Conservation (phyloP, 2,329 filamentous ascomycete species). For the Harringtonia lauricola region DNA sequence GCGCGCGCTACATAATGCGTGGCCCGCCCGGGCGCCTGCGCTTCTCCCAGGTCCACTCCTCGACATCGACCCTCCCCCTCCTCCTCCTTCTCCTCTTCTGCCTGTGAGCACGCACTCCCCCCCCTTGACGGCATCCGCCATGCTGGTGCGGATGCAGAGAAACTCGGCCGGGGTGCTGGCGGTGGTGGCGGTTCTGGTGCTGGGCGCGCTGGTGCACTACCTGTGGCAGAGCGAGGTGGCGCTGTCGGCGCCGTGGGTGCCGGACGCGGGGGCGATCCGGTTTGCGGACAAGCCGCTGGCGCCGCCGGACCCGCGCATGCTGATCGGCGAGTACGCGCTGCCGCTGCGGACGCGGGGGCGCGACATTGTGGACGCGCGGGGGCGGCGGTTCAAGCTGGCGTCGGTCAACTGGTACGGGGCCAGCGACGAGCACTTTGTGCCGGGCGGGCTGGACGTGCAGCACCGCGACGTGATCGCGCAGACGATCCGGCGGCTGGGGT, state of each 20-base stretch:
- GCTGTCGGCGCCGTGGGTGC: conserved; percentile 34
- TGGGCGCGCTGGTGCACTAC: conserved; percentile 29
- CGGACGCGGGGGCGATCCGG: conserved; percentile 31
- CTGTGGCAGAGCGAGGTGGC: conserved; percentile 33
- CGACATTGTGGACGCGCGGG: conserved; percentile 46
- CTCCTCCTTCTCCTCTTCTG: too few species aligned
- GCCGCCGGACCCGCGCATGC: conserved; percentile 28
- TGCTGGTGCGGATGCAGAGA: neutral
- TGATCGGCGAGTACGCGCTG: conserved; percentile 37
- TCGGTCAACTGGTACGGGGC: conserved; percentile 64
- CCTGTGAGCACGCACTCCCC: too few species aligned
- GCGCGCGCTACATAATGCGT: too few species aligned
- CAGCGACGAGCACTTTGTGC: conserved; percentile 54
- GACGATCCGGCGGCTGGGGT: conserved; percentile 50
- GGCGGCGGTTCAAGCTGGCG: conserved; percentile 48
- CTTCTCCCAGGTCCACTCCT: too few species aligned
- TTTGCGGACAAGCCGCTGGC: conserved; percentile 39
- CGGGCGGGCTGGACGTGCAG: conserved; percentile 50
- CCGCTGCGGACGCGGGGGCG: conserved; percentile 50
- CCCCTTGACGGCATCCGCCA: neutral
- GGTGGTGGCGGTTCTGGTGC: conserved; percentile 23
- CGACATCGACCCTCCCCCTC: too few species aligned
- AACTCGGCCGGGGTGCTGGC: conserved; percentile 28
- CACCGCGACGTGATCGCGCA: conserved; percentile 50
- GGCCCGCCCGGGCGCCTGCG: too few species aligned